Base-by-base conservation (phyloP, 2,329 filamentous ascomycete genomes). In the Westerdykella aurantiaca region DNA sequence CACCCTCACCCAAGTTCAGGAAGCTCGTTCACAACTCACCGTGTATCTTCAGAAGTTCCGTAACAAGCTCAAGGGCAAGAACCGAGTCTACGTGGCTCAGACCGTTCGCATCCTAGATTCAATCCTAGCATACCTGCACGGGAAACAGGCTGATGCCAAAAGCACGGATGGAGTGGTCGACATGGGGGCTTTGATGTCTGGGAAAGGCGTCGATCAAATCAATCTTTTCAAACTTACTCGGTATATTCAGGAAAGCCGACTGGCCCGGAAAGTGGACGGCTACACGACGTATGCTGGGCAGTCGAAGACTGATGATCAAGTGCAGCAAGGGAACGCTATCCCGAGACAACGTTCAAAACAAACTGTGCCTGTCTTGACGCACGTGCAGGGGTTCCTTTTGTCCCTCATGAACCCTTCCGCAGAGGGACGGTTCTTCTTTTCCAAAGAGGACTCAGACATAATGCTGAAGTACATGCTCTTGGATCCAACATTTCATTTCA, bases 221-320 rank as follows among this genome's bases (percentile, higher is more conserved):
- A 95, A 97, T 57, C 78, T 96, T 23, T 91, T 87, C 68, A 91
- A 93, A 61, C 75, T 98, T 12, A 82, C 90, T 25, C 78, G 81
- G 35, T 97, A 97, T 64, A 79, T 98, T 4, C 86, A 91, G 58
- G 85, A 93, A 50, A 96, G 90, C 49, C 96, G 95, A 58, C 72
- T 98, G 11, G 90, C 91, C 1, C 86, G 90, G 51, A 98, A 98
- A 66, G 86, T 97, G 10, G 91, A 98, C 68, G 86, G 88, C 39
- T 98, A 97, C 59, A 79, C 82, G 3, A 76, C 79, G 3, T 79
- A 85, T 46, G 66, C 79, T 1, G 77, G 82, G 44, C 74, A 78
- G 39, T 68, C 70, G n/a, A 35, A 14, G n/a, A 38, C 64, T 76
- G 39, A 64, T 66, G 64, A 43, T 50, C 38, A 57, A 40, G 12